These are phyloP conservation scores for Blastobotrys persicus DNA, from an alignment of 1,139 yeast species.

Conservation along the genomic window DNA sequence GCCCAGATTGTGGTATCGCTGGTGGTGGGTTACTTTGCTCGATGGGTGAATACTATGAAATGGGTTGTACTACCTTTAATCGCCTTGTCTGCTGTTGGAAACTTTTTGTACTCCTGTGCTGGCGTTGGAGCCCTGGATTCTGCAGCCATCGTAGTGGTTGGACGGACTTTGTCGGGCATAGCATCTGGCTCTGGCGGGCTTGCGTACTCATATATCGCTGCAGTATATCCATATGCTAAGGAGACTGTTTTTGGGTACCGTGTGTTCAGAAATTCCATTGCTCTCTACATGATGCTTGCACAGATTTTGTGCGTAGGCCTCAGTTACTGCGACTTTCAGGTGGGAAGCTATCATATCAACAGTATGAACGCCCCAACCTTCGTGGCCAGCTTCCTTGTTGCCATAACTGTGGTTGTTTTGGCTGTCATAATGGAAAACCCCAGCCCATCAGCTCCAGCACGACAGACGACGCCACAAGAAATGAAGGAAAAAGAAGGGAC, in stretches of 20 bases:
- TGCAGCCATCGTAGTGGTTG: not conserved
- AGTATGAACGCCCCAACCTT: constrained; percentile 5
- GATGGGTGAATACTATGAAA: not conserved
- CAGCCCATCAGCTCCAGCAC: too few relatives aligned
- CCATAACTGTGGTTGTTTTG: not conserved
- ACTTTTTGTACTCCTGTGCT: constrained; percentile 8
- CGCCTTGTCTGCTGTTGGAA: constrained; percentile 1
- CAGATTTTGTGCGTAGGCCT: constrained; percentile 1
- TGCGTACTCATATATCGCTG: constrained; percentile 4
- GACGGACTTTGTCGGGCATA: constrained; percentile 1
- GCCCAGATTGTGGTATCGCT: constrained; percentile 3
- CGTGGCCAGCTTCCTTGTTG: not conserved
- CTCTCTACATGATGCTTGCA: constrained; percentile 3
- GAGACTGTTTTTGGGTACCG: not conserved
- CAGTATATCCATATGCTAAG: not conserved
- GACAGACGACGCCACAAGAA: not conserved
- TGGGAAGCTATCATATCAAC: not conserved
- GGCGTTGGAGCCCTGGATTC: constrained; percentile 4
- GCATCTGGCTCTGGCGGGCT: constrained; percentile 1
- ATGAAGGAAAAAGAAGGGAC: too few relatives aligned
- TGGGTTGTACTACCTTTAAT: not conserved
- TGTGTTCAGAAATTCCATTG: not conserved
- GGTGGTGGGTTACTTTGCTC: not conserved
- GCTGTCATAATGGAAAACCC: constrained; percentile 2
- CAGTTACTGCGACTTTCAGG: constrained; percentile 6